Evolutionary conservation across 2,329 filamentous ascomycete species (phyloP).

Genomic region (Blastomyces parvus): DNA sequence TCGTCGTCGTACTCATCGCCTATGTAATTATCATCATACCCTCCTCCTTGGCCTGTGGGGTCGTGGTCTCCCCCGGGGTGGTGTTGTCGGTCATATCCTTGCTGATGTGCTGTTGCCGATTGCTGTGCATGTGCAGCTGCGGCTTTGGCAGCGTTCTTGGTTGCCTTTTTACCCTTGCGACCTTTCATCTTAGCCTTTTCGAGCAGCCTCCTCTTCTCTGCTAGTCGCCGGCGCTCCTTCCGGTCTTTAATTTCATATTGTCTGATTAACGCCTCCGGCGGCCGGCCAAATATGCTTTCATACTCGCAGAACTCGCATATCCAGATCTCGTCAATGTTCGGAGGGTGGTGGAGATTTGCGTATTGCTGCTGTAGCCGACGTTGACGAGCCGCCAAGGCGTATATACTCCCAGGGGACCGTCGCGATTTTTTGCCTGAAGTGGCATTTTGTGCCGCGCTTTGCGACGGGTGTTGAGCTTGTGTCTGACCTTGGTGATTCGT

Average conservation of each 20-base stretch:
- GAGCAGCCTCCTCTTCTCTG: slow-evolving; percentile 72
- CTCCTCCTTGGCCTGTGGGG: slow-evolving; percentile 33
- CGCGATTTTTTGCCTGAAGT: slow-evolving; percentile 53
- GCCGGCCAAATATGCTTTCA: slow-evolving; percentile 84
- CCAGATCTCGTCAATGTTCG: slow-evolving; percentile 66
- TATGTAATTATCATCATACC: slow-evolving; percentile 41
- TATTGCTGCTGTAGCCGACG: slow-evolving; percentile 69
- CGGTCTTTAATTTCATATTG: slow-evolving; percentile 93
- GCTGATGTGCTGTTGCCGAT: slow-evolving; percentile 25
- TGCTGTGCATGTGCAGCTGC: slow-evolving; percentile 22
- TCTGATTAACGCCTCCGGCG: slow-evolving; percentile 73
- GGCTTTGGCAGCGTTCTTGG: slow-evolving; percentile 53
- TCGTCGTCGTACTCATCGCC: slow-evolving; percentile 45
- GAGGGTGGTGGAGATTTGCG: slow-evolving; percentile 65
- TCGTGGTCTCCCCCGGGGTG: slow-evolving; percentile 30
- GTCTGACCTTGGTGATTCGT: slow-evolving; percentile 28
- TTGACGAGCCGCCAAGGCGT: slow-evolving; percentile 63
- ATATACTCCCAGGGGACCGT: slow-evolving; percentile 59
- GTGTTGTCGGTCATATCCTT: slow-evolving; percentile 31
- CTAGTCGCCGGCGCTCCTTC: slow-evolving; percentile 68
- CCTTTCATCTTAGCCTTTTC: slow-evolving; percentile 94
- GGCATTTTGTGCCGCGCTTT: slow-evolving; percentile 35
- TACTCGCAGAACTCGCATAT: slow-evolving; percentile 99
- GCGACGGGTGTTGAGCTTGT: slow-evolving; percentile 26
- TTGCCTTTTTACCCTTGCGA: slow-evolving; percentile 75